Conservation (phyloP, 2,329 filamentous ascomycete species). For the Fusarium penzigii region DNA sequence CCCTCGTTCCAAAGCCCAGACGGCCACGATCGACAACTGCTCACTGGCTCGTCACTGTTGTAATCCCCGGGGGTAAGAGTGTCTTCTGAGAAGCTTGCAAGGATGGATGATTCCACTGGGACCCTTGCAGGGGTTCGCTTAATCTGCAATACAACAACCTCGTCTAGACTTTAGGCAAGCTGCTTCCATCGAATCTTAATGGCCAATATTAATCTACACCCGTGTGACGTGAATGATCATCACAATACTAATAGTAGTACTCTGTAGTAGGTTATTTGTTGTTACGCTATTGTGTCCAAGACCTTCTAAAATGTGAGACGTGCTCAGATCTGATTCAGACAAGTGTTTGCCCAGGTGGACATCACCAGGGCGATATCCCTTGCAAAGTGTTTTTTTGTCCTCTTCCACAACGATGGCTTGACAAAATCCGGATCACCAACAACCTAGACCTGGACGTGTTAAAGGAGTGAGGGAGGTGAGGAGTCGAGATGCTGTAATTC, state of each 20-base stretch:
- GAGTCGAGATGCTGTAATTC: neutral
- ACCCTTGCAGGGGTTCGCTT: neutral
- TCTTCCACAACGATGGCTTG: no score
- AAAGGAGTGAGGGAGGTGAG: neutral
- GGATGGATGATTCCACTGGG: neutral
- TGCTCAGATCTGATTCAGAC: constrained; percentile 5
- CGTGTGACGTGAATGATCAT: constrained; percentile 1
- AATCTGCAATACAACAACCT: neutral
- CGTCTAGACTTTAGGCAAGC: no score
- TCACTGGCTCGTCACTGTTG: neutral
- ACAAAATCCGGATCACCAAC: no score
- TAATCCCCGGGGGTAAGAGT: neutral
- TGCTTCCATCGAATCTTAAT: no score
- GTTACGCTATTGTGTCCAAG: neutral
- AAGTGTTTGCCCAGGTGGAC: constrained; percentile 1
- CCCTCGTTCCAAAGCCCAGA: neutral
- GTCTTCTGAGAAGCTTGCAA: neutral
- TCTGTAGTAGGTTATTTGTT: neutral
- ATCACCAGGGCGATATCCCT: constrained; percentile 19
- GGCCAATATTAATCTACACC: no score
- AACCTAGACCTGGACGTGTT: no score
- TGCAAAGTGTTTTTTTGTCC: neutral
- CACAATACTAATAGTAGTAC: no score
- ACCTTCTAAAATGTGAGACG: constrained; percentile 1
- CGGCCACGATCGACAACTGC: no score